Evolutionary conservation across 2,329 filamentous ascomycete genomes (phyloP).

Genomic region (Trichoderma sp.): DNA sequence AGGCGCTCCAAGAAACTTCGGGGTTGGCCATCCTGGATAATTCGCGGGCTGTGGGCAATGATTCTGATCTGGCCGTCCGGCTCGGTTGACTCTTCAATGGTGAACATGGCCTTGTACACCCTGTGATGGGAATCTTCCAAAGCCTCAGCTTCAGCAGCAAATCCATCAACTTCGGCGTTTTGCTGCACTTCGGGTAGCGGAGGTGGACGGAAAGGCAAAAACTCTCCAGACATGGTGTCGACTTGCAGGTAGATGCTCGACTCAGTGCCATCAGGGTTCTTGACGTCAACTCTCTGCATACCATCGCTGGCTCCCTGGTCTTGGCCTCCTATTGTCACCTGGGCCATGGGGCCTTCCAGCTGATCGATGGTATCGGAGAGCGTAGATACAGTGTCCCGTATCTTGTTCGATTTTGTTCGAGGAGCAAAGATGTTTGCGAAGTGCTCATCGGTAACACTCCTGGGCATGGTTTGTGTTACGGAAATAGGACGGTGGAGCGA

Average conservation of each 20-base stretch:
- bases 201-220: conserved; percentile 84
- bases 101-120: conserved; percentile 67
- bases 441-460: conserved; percentile 68
- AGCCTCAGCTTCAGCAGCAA: conserved; percentile 40
- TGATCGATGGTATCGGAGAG: conserved; percentile 63
- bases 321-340: conserved; percentile 52
- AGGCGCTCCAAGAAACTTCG: conserved; percentile 72
- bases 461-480: conserved; percentile 79
- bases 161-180: conserved; percentile 45
- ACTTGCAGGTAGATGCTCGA: conserved; percentile 67
- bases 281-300: conserved; percentile 56
- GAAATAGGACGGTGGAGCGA: conserved; percentile 94
- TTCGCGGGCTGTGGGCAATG: conserved; percentile 61
- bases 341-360: conserved; percentile 61
- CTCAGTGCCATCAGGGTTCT: conserved; percentile 60
- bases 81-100: conserved; percentile 68
- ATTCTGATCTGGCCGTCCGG: conserved; percentile 63
- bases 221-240: conserved; percentile 69
- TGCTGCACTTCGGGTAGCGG: conserved; percentile 69
- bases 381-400: conserved; percentile 68
- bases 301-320: conserved; percentile 51
- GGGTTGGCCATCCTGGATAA: conserved; percentile 55
- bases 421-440: conserved; percentile 84
- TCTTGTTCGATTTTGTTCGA: conserved; percentile 54
- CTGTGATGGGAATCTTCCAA: conserved; percentile 51